phyloP scores from a whole-genome alignment of 139 green algal genomes.

The Closterium sp. region DNA sequence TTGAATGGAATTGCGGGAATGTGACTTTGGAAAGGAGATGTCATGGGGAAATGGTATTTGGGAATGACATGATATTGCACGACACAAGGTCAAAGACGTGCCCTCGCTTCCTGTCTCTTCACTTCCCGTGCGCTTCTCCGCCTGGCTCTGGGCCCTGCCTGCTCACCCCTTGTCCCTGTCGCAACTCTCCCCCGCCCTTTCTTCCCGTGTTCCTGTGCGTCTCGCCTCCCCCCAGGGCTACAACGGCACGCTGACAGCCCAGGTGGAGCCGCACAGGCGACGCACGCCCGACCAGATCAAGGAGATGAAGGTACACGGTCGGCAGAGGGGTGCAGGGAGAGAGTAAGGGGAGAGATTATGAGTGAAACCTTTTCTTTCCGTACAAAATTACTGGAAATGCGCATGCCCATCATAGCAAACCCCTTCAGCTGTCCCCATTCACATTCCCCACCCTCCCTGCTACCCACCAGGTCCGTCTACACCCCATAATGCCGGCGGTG shows the following conservation, averaged over 20 bases:
- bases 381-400: too few species aligned
- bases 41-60: too few species aligned
- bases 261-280: conserved; percentile 18
- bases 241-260: conserved; percentile 89
- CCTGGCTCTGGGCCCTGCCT: neutral
- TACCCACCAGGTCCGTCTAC: conserved; percentile 11
- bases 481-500: conserved; percentile 34
- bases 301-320: conserved; percentile 37
- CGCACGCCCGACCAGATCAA: conserved; percentile 49
- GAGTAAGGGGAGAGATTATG: too few species aligned
- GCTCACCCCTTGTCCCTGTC: neutral
- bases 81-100: too few species aligned
- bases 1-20: too few species aligned
- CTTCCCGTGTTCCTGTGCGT: too few species aligned
- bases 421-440: too few species aligned
- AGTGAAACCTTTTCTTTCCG: too few species aligned
- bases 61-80: neutral
- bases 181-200: neutral
- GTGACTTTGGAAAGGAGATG: too few species aligned
- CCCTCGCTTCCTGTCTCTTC: neutral
- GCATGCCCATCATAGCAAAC: too few species aligned
- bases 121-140: neutral
- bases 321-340: too few species aligned
- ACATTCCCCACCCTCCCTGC: too few species aligned
- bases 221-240: conserved; percentile 66